phyloP scores from a whole-genome alignment of 2,329 filamentous ascomycete genomes.

The Aureobasidium sp. region DNA sequence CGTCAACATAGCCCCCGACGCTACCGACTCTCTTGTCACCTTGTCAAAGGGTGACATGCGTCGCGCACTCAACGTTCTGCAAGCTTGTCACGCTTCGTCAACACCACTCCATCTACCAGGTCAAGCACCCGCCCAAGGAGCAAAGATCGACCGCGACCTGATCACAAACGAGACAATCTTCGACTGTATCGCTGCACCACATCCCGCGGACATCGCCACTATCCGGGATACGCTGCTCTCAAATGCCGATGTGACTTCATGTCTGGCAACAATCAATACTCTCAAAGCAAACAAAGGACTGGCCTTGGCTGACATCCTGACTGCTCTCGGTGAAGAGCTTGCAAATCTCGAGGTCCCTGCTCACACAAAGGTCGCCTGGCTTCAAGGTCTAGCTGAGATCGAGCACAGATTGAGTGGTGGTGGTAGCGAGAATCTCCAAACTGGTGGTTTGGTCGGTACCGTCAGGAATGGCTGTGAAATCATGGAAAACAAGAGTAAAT shows the following conservation, averaged over 20 bases:
- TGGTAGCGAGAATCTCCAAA: slow-evolving; percentile 80
- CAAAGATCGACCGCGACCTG: slow-evolving; percentile 63
- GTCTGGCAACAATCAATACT: slow-evolving; percentile 77
- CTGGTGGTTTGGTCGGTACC: slow-evolving; percentile 83
- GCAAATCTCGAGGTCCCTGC: slow-evolving; percentile 73
- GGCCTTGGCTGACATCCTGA: slow-evolving; percentile 88
- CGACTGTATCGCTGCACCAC: slow-evolving; percentile 92
- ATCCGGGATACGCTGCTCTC: slow-evolving; percentile 77
- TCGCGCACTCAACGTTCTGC: slow-evolving; percentile 84
- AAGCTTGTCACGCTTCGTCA: slow-evolving; percentile 94
- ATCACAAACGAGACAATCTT: slow-evolving; percentile 92
- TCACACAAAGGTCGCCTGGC: slow-evolving; percentile 82
- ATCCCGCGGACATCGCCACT: slow-evolving; percentile 75
- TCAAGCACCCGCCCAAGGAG: slow-evolving; percentile 40
- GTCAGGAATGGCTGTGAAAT: slow-evolving; percentile 80
- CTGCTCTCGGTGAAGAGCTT: slow-evolving; percentile 74
- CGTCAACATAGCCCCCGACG: slow-evolving; percentile 73
- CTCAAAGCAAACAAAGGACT: slow-evolving; percentile 80
- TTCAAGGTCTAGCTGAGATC: slow-evolving; percentile 83
- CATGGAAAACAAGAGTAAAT: slow-evolving; percentile 27
- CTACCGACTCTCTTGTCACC: slow-evolving; percentile 72
- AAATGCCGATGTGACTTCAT: slow-evolving; percentile 81
- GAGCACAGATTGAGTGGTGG: slow-evolving; percentile 87
- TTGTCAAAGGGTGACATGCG: slow-evolving; percentile 96
- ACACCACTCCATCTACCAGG: slow-evolving; percentile 44